Evolutionary conservation across 2,329 filamentous ascomycete species (phyloP), one percentile per base, ranked within the genome.

Genomic region (Pezizomycotina sp.): DNA sequence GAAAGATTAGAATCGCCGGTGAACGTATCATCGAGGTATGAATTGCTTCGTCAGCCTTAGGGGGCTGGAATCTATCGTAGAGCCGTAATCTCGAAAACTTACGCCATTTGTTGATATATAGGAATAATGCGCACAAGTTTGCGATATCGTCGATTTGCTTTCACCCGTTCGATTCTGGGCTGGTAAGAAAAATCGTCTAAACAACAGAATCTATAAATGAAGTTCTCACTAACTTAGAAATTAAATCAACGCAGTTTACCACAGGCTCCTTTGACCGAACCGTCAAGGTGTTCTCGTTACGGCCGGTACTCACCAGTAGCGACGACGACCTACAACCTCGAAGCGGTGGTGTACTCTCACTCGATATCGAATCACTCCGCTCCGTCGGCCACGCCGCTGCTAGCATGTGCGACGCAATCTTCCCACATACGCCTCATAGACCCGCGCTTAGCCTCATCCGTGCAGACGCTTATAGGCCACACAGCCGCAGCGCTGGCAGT

Each of bases 341-440:
- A 40, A 15, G 34, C 41, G 4, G 36, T 36, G 13, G 29, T 44
- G 5, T 44, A 44, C 33, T 31, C 41, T 7, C 41, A 44, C 22
- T 44, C 41, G 12, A 34, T 20, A 14, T 44, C 41, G n/a, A n/a
- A n/a, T n/a, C n/a, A n/a, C 12, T 28, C 36, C 13, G 36, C 22
- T 16, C 40, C 41, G 12, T 34, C 29, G 10, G 40, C 35, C 51
- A 64, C 92, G 0, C 67, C 3, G 78, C 93, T 6, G 83, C 86
- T 6, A 89, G 82, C 51, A 84, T 79, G 1, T 91, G 83, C n/a
- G n/a, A n/a, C n/a, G 0, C 82, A 91, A 46, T 74, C 89, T 53
- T 80, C 81, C 5, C 68, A 78, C 16, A 77, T 92, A 9, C 74
- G 83, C 10, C 68, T 95, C 5, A 71, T 93, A 4, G 86, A 95